A percentile compares a stretch with the other conserved stretches of the same genome.
Conservation (phyloP, 306 rosid genomes). For the Castanea crenata region DNA sequence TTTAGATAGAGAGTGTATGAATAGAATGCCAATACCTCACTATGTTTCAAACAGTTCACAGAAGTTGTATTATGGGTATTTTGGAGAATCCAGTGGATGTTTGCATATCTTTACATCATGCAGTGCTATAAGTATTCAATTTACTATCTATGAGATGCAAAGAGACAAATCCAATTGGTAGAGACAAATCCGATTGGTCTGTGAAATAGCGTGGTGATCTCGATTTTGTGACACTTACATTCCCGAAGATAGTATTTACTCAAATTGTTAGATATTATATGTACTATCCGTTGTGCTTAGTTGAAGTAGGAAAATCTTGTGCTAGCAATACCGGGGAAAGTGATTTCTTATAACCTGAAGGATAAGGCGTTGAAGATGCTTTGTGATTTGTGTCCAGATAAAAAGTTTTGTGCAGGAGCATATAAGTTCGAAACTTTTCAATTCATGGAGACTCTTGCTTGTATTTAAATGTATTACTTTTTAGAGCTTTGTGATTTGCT, state of each 20-base stretch:
- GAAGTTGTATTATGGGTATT: background rate
- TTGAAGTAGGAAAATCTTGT: background rate
- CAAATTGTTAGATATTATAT: background rate
- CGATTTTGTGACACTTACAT: background rate
- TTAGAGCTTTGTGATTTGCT: no score
- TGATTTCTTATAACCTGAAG: background rate
- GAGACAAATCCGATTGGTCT: conserved; percentile 22
- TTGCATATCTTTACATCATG: conserved; percentile 1
- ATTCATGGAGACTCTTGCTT: conserved; percentile 12
- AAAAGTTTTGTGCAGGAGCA: background rate
- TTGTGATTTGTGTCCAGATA: background rate
- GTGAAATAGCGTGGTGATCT: conserved; percentile 15
- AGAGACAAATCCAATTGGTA: conserved; percentile 5
- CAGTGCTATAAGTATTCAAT: background rate
- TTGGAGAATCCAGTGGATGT: conserved; percentile 6
- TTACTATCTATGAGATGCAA: conserved; percentile 15
- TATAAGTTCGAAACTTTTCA: background rate
- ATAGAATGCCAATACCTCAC: conserved; percentile 10
- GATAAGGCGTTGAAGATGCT: background rate
- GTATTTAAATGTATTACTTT: background rate
- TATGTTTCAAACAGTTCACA: background rate
- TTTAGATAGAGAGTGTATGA: background rate
- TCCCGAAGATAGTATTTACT: background rate
- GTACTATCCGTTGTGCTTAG: background rate
- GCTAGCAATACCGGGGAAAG: background rate